Percentiles rank a stretch among this genome's conserved stretches.
These are phyloP conservation scores for Venturiaceae sp. DNA, from an alignment of 2,329 filamentous ascomycete species.

Conservation along the genomic window DNA sequence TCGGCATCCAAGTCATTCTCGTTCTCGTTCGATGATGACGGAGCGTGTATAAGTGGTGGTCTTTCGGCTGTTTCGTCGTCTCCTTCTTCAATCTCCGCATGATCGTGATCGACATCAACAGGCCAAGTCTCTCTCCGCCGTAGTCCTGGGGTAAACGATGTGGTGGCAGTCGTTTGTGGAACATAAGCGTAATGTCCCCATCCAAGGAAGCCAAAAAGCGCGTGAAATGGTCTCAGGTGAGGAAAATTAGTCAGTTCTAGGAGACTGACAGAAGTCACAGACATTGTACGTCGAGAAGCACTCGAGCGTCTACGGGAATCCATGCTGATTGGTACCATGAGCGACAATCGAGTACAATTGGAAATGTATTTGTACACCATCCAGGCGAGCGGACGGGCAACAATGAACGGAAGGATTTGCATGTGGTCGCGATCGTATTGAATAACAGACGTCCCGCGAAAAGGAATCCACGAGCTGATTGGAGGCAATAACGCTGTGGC, in stretches of 20 bases:
- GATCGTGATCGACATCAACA: background rate
- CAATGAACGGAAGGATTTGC: constrained; percentile 2
- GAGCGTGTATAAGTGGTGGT: background rate
- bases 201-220: background rate
- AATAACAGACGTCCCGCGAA: constrained; percentile 1
- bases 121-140: constrained; percentile 5
- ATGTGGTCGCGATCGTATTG: background rate
- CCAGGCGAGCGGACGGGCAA: background rate
- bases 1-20: background rate
- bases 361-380: background rate
- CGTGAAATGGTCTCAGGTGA: background rate
- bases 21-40: background rate
- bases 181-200: background rate
- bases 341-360: background rate
- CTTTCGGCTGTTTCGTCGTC: background rate
- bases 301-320: background rate
- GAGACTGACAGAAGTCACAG: background rate
- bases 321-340: background rate
- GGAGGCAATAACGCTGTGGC: background rate
- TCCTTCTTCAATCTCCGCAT: background rate
- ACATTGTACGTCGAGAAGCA: background rate
- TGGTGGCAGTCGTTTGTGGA: background rate
- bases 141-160: background rate
- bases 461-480: constrained; percentile 4
- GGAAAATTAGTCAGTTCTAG: background rate